Evolutionary conservation across 2,329 filamentous ascomycete species (phyloP), one percentile per base, ranked within the genome.

Genomic region (Trichoderma oligosporum): DNA sequence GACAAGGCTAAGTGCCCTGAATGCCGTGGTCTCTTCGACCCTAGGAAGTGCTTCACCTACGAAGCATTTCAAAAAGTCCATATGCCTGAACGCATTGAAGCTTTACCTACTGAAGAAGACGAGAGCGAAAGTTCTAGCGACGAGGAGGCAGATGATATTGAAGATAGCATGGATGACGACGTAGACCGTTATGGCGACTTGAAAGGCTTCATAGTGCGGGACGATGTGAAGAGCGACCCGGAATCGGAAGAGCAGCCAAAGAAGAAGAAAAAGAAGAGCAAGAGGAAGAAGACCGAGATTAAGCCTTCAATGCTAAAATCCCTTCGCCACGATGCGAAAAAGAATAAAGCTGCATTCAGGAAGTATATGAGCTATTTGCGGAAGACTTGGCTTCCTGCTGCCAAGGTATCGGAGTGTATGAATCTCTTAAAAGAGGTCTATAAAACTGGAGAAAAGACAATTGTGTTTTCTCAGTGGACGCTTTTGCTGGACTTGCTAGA

Each of bases 401-500:
- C 87, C 64, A 96, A 97, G 73, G 89, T 93, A 4, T 85, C 91
- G 60, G 86, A 88, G 7, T 78, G 96, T 14, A 77, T 94, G 63
- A 82, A 84, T 51, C 88, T 96, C 56, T 74, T 96, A 4, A 80
- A 81, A 35, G 84, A 87, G 0, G 85, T 86, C 8, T 75, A 77
- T 48, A 82, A 87, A 48, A 73, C 78, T 5, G 72, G 78, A 12
- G 86, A 84, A 56, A 91, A 91, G 70, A 84, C 87, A 1, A 82
- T 92, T 63, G 78, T 92, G 42, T 92, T 91, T 72, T 87, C 83
- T 1, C 88, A 92, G 68, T 92, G 88, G 87, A 91, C 87, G 0
- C 82, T 83, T 0, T 87, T 91, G 67, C 78, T 92, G 7, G 81
- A 87, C 61, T 78, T 91, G 44, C 77, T 96, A 25, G 82, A 93